Percentiles rank a stretch among this genome's conserved stretches.
Evolutionary conservation across 1,284 basidiomycete genomes (phyloP).

Genomic region (Tilletia walkeri): DNA sequence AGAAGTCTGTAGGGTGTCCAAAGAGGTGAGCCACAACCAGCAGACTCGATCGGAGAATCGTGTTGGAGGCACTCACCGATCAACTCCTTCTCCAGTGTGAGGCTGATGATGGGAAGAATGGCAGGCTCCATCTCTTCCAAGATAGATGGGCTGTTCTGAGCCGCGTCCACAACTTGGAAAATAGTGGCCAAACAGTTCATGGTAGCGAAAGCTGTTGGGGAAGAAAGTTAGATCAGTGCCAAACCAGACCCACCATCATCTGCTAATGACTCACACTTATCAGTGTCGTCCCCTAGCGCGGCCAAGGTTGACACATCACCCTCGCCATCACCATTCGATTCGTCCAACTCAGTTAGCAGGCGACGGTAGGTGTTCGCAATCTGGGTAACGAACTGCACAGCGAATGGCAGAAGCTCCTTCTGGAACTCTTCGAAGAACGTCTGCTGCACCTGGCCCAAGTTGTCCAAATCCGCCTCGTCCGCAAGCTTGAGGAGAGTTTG

Average conservation of each 20-base stretch:
- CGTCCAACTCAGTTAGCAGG: conserved; percentile 42
- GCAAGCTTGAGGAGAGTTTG: conserved; percentile 84
- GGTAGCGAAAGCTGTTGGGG: conserved; percentile 1
- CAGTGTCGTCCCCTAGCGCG: neutral
- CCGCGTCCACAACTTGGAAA: conserved; percentile 15
- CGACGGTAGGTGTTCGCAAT: conserved; percentile 65
- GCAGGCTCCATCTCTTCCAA: conserved; percentile 4
- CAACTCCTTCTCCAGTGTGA: conserved; percentile 5
- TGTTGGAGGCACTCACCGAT: neutral
- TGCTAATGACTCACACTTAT: conserved; percentile 6
- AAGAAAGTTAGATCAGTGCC: neutral
- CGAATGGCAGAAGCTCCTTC: conserved; percentile 79
- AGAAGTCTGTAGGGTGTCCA: conserved; percentile 64
- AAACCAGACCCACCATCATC: too few relatives aligned
- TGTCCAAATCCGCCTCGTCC: conserved; percentile 84
- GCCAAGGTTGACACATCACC: neutral
- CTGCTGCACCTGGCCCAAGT: conserved; percentile 75
- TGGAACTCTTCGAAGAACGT: conserved; percentile 82
- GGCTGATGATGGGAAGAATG: conserved; percentile 8
- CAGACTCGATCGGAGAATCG: too few relatives aligned
- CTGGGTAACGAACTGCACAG: conserved; percentile 74
- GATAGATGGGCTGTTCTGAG: neutral
- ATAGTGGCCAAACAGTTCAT: conserved; percentile 16
- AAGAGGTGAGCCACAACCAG: too few relatives aligned
- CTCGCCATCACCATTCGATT: conserved; percentile 22